A percentile compares a stretch with the other conserved stretches of the same genome.
Evolutionary conservation across 202 grass and related monocot genomes (phyloP).

Genomic region (Dendrocalamus latiflorus): DNA sequence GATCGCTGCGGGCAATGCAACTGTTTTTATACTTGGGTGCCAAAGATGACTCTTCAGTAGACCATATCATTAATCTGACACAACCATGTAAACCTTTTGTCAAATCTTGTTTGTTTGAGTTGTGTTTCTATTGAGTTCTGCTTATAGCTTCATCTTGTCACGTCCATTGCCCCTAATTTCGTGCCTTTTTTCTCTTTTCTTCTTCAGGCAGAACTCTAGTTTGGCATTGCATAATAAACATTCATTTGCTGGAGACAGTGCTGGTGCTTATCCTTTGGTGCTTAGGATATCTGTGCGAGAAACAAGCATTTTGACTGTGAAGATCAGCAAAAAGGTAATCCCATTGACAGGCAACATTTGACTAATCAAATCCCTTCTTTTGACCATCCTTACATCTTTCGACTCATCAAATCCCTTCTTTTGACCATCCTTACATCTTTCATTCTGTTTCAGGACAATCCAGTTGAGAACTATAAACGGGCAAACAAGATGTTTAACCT

Average conservation of each 20-base stretch:
- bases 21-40: background rate
- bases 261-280: constrained; percentile 81
- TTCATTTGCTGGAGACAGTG: constrained; percentile 52
- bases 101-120: constrained; percentile 1
- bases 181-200: constrained; percentile 7
- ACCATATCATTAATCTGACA: background rate
- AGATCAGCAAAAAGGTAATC: constrained; percentile 88
- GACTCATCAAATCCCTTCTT: no score
- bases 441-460: constrained; percentile 76
- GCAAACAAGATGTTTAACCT: constrained; percentile 85
- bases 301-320: constrained; percentile 75
- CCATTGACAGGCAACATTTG: constrained; percentile 15
- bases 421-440: constrained; percentile 27
- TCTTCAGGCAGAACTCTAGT: constrained; percentile 57
- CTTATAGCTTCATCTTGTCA: constrained; percentile 23
- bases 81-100: background rate
- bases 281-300: constrained; percentile 86
- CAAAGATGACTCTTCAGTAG: constrained; percentile 7
- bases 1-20: no score
- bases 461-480: constrained; percentile 81
- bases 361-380: no score
- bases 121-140: constrained; percentile 16
- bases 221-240: constrained; percentile 50
- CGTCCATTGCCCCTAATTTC: background rate
- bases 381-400: no score